Evolutionary conservation across 2,329 filamentous ascomycete genomes (phyloP), one percentile per base, ranked within the genome.

Genomic region (Penicillium sp.): DNA sequence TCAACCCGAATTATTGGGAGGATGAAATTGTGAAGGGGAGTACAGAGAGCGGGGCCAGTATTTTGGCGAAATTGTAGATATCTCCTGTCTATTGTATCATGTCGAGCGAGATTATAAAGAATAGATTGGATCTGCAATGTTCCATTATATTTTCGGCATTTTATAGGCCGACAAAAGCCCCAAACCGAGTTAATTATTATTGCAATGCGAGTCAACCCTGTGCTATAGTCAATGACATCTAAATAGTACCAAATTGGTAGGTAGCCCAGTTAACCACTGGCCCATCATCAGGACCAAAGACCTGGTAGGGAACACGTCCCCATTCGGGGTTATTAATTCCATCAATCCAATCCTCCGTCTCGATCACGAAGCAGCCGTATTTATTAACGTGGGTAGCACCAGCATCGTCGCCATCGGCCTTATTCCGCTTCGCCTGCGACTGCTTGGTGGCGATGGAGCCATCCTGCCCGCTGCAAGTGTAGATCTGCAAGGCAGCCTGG

Each of bases 261-360:
- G 72, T 76, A 48, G 75, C 75, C 66, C 66, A 72, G 61, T 77
- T 78, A 16, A 78, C 59, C 5, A 68, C 68, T 9, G 76, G 75
- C 1, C 63, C 69, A 39, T 74, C 70, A 26, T 68, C 64, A 13
- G 74, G 72, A 7, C 72, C 70, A 56, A 70, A 77, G 56, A 78
- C 67, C 65, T 77, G 73, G 58, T 70, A 70, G 1, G 65, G 51
- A 29, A 66, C 74, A 51, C 92, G 83, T 55, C 85, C 85, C 93
- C 93, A 97, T 73, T 91, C 84, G 0, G 92, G 92, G 64, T 95
- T 84, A 76, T 96, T 97, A 76, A 97, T 94, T 26, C 82, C 91
- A 70, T 96, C 92, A 67, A 97, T 96, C 84, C 86, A 97, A 71
- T 94, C 91, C 79, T 97, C 84, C 11, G 94, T 90, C 77, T 97